phyloP scores from a whole-genome alignment of 495 filamentous ascomycete species.

The Rhypophila decipiens region DNA sequence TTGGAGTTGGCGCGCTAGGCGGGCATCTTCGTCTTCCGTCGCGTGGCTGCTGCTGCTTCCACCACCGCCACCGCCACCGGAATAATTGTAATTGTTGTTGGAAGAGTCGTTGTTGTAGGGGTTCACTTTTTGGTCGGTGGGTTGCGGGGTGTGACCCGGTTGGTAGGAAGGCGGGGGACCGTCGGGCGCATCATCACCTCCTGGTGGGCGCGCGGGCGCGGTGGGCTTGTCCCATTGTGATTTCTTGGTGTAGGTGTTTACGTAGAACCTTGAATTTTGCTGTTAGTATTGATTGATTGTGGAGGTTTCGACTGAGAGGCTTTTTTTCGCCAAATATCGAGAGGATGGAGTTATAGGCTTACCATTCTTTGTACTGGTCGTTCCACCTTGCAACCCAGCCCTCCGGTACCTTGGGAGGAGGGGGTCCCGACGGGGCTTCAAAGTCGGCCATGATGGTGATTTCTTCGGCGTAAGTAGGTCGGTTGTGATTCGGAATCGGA shows the following conservation, averaged over 20 bases:
- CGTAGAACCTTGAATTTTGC: constrained; percentile 62
- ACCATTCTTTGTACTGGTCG: constrained; percentile 74
- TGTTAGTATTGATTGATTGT: neutral
- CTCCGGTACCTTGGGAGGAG: constrained; percentile 78
- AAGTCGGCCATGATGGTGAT: constrained; percentile 50
- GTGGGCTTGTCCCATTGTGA: constrained; percentile 84
- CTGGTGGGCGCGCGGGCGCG: constrained; percentile 46
- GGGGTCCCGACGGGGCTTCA: constrained; percentile 67
- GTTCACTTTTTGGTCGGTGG: constrained; percentile 54
- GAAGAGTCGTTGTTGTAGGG: constrained; percentile 55
- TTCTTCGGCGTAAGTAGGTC: neutral
- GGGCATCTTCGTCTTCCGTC: constrained; percentile 57
- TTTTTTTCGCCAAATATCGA: too few species aligned
- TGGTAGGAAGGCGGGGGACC: constrained; percentile 63
- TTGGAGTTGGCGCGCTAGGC: constrained; percentile 69
- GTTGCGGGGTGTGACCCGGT: constrained; percentile 29
- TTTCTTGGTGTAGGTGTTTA: constrained; percentile 76
- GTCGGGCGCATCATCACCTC: constrained; percentile 34
- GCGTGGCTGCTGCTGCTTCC: constrained; percentile 4
- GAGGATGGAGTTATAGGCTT: too few species aligned
- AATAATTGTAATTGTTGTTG: constrained; percentile 7
- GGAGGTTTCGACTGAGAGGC: neutral
- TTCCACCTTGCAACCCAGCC: constrained; percentile 83
- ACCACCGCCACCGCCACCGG: too few species aligned
- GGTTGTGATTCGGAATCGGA: neutral